Base-by-base conservation (phyloP, 192 early-diverging fungal species). In the Irineochytrium annulatum region DNA sequence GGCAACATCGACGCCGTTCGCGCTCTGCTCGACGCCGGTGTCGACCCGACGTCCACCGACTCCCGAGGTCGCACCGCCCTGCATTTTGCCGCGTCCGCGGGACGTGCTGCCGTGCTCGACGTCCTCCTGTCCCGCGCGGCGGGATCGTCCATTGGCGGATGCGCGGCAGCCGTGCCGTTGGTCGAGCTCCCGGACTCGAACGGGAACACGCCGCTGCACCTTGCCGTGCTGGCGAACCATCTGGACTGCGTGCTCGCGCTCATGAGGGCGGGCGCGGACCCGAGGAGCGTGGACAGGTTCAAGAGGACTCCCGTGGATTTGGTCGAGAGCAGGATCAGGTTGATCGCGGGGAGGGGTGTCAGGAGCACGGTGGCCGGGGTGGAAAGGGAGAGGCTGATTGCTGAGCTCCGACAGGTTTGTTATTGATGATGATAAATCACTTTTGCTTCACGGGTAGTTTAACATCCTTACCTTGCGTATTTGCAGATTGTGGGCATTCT, bases 61-160 rank as follows among this genome's bases (percentile, higher is more conserved):
- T 19, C 62, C 6, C 17, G 81, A 34, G 82, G 85, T 11, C 87
- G 89, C 19, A 91, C 92, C 0, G 82, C 90, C 27, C 68, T 94
- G 55, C 92, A 94, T 60, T 86, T 88, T 71, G 91, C 91, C 2
- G 84, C 86, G 33, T 91, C 90, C 16, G 87, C 86, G 52, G 86
- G 87, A 0, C 87, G 83, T 59, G 58, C 74, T 0, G 71, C 74
- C 8, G 79, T 85, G 41, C 76, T 85, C 0, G 78, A 85, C 29
- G 60, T 79, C 17, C 71, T 92, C 26, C 63, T 94, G 31, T 14
- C 34, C 29, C 48, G 27, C 19, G 39, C 39, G 28, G 13, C 20
- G 19, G 17, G 14, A 11, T 46, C 8, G 16, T 20, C 17, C 8
- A 19, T 4, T 4, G 57, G 16, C 37, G 57, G 16, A 17, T 19